phyloP scores from a whole-genome alignment of 2,329 filamentous ascomycete genomes.

The Penicillium thymicola region DNA sequence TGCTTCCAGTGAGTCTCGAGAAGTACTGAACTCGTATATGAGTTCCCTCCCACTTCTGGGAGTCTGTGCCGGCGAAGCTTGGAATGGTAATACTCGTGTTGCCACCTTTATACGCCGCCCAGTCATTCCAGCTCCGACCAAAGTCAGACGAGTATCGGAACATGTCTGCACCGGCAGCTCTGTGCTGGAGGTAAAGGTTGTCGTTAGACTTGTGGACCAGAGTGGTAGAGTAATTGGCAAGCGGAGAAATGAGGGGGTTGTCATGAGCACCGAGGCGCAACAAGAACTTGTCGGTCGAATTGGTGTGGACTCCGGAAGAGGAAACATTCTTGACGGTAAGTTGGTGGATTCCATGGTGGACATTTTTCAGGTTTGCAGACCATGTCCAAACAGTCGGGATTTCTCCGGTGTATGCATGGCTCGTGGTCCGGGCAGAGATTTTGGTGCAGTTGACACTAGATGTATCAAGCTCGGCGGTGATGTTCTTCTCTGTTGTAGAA shows the following conservation, averaged over 20 bases:
- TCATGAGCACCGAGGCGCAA: constrained; percentile 57
- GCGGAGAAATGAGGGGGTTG: constrained; percentile 60
- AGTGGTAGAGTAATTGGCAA: constrained; percentile 57
- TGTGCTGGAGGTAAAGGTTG: constrained; percentile 52
- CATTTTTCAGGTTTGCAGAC: constrained; percentile 51
- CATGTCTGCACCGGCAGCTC: constrained; percentile 57
- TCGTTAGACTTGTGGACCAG: constrained; percentile 49
- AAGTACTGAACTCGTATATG: constrained; percentile 64
- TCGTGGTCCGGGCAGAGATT: constrained; percentile 30
- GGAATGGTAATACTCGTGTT: constrained; percentile 49
- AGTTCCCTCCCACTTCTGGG: constrained; percentile 60
- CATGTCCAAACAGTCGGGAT: constrained; percentile 56
- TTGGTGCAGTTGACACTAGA: constrained; percentile 47
- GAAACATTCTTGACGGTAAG: constrained; percentile 49
- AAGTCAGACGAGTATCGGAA: constrained; percentile 63
- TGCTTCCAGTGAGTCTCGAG: constrained; percentile 57
- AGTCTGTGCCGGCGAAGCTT: constrained; percentile 55
- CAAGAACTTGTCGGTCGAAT: constrained; percentile 57
- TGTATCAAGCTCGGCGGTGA: constrained; percentile 45
- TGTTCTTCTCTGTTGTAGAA: constrained; percentile 52
- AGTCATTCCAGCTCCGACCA: constrained; percentile 59
- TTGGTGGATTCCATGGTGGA: constrained; percentile 60
- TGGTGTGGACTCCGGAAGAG: constrained; percentile 35
- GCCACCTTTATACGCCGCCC: constrained; percentile 53
- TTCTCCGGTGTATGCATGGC: constrained; percentile 46